Base-by-base conservation (phyloP, 768 basidiomycete genomes). In the Neoboletus magnificus region DNA sequence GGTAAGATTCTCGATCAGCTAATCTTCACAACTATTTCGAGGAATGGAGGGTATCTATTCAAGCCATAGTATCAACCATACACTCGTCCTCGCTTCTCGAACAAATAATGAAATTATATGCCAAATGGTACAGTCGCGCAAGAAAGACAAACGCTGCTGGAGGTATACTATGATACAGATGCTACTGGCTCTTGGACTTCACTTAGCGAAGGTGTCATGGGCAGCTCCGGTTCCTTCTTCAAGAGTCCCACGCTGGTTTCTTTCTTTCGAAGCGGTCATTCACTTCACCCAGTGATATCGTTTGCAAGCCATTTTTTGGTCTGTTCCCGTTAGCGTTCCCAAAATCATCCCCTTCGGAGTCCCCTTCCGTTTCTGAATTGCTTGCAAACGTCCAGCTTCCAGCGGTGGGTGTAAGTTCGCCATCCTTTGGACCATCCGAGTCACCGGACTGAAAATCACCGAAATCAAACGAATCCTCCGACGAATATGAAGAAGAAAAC, bases 391-490 rank as follows among this genome's bases (percentile, higher is more conserved):
- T 86, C 85, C 87, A 87, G 63, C 85, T 85, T 13, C 84, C 86
- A 9, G 80, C 79, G 4, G 85, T 88, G 0, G 87, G 84, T 43
- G 84, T 86, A 45, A 79, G 71, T 44, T 81, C 78, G 4, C 78
- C 77, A 20, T 77, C 76, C 48, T 50, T 69, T 15, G 54, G 50
- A 5, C 51, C 58, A 15, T 71, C 63, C 1, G 60, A 55, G 22
- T 62, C 64, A 2, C 77, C 80, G 50, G 75, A 76, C 62, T 89
- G 89, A 63, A 92, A 91, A 59, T 91, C 90, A 16, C 88, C 88
- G 64, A 91, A 91, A 52, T 86, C 83, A 60, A 90, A 91, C 10
- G 87, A 81, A 5, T 80, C 77, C 45, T 89, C 89, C 33, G 87
- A 86, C 0, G 84, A 81, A 55, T 83, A 80, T 3, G 81, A 78